Percentiles rank a stretch among this genome's conserved stretches.
phyloP scores from a whole-genome alignment of 2,329 filamentous ascomycete genomes.

The Parafenestella ontariensis region DNA sequence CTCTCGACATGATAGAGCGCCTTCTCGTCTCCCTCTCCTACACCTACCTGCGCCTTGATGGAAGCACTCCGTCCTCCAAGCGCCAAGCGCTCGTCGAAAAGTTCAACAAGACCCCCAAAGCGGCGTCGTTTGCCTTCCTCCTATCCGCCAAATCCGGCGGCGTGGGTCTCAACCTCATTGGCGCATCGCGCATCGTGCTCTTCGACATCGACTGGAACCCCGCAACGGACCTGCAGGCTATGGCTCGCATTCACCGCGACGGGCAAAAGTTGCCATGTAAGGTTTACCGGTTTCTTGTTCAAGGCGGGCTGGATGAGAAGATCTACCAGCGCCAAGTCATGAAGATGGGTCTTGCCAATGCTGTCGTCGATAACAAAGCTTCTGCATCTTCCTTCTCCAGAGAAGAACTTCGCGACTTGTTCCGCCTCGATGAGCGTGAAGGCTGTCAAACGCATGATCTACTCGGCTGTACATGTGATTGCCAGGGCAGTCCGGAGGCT shows the following conservation, averaged over 20 bases:
- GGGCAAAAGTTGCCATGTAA: constrained; percentile 72
- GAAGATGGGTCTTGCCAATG: constrained; percentile 73
- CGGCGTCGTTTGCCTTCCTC: constrained; percentile 71
- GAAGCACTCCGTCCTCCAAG: constrained; percentile 68
- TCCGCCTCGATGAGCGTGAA: constrained; percentile 67
- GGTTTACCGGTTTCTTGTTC: constrained; percentile 73
- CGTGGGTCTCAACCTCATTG: constrained; percentile 73
- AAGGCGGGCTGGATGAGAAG: constrained; percentile 75
- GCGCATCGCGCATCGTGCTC: constrained; percentile 72
- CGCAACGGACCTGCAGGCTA: constrained; percentile 74
- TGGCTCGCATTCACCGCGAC: constrained; percentile 76
- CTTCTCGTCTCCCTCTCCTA: constrained; percentile 67
- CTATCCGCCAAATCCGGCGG: constrained; percentile 77
- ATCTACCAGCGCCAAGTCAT: constrained; percentile 77
- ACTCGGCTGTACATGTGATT: constrained; percentile 68
- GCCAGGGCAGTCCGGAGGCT: constrained; percentile 53
- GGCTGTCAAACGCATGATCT: constrained; percentile 73
- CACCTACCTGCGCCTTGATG: constrained; percentile 72
- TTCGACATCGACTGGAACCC: constrained; percentile 82
- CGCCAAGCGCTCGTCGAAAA: constrained; percentile 72
- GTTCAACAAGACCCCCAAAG: constrained; percentile 68
- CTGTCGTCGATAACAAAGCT: constrained; percentile 72
- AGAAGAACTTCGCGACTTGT: constrained; percentile 72
- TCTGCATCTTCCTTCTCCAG: constrained; percentile 67
- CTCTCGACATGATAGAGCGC: constrained; percentile 69